phyloP scores from a whole-genome alignment of 768 basidiomycete genomes.

The Hypsizygus marmoreus region DNA sequence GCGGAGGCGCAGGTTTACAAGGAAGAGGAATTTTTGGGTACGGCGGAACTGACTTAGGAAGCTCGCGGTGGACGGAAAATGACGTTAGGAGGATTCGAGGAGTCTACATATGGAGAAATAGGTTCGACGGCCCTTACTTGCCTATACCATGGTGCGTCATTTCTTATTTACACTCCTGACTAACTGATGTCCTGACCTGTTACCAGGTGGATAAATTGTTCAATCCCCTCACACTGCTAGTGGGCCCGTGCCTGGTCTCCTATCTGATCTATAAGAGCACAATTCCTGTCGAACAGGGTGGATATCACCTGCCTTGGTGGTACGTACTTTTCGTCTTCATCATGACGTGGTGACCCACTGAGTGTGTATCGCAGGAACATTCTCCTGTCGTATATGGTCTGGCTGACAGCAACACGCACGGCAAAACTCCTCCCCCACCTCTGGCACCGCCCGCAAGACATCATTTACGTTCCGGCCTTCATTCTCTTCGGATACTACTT shows the following conservation, averaged over 20 bases:
- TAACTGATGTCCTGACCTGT: slow-evolving; percentile 4
- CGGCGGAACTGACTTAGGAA: slow-evolving; percentile 98
- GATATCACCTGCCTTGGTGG: slow-evolving; percentile 85
- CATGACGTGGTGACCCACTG: neutral
- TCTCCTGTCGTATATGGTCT: slow-evolving; percentile 63
- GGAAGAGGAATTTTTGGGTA: slow-evolving; percentile 83
- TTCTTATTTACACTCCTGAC: slow-evolving; percentile 38
- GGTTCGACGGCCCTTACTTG: slow-evolving; percentile 93
- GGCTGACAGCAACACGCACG: slow-evolving; percentile 72
- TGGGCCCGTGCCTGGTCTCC: slow-evolving; percentile 79
- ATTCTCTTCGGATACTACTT: slow-evolving; percentile 93
- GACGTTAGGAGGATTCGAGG: slow-evolving; percentile 88
- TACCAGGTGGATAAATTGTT: slow-evolving; percentile 80
- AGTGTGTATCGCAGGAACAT: slow-evolving; percentile 61
- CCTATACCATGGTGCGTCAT: slow-evolving; percentile 85
- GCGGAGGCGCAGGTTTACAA: slow-evolving; percentile 89
- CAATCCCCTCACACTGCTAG: slow-evolving; percentile 84
- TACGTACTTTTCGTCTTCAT: slow-evolving; percentile 33
- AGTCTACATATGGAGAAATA: slow-evolving; percentile 87
- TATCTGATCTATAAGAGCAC: slow-evolving; percentile 82
- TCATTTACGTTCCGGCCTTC: slow-evolving; percentile 84
- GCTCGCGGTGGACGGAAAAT: slow-evolving; percentile 90
- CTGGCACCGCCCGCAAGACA: slow-evolving; percentile 73
- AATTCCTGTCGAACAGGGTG: slow-evolving; percentile 62
- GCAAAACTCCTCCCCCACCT: slow-evolving; percentile 84